Evolutionary conservation across 108 stramenopile genomes (phyloP).

Genomic region (Mediolabrus comicus): DNA sequence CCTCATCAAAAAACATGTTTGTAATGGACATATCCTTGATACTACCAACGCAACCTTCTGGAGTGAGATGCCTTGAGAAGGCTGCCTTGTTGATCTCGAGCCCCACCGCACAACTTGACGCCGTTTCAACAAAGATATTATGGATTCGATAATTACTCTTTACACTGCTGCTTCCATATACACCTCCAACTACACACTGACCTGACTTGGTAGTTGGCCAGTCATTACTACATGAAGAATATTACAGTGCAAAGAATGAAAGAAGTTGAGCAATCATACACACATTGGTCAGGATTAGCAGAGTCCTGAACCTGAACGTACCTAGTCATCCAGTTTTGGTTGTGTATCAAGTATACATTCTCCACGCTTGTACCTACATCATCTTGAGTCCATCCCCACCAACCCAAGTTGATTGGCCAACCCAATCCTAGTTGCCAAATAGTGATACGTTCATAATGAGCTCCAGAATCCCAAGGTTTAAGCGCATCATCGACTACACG

Average conservation of each 20-base stretch:
- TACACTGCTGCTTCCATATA: slow-evolving; percentile 16
- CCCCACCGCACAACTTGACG: slow-evolving; percentile 20
- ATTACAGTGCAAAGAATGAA: background rate
- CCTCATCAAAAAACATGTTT: slow-evolving; percentile 18
- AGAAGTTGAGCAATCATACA: background rate
- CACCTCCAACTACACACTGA: slow-evolving; percentile 8
- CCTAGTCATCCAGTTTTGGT: slow-evolving; percentile 18
- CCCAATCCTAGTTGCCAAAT: slow-evolving; percentile 15
- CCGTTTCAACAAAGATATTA: slow-evolving; percentile 23
- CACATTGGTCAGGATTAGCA: background rate
- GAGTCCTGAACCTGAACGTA: background rate
- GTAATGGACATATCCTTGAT: slow-evolving; percentile 13
- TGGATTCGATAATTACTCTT: slow-evolving; percentile 9
- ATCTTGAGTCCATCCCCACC: slow-evolving; percentile 18
- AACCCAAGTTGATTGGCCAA: slow-evolving; percentile 24
- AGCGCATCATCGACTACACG: slow-evolving; percentile 15
- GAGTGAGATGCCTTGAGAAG: slow-evolving; percentile 15
- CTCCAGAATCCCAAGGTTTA: slow-evolving; percentile 12
- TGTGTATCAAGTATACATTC: slow-evolving; percentile 15
- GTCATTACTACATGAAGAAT: background rate
- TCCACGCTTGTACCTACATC: slow-evolving; percentile 11
- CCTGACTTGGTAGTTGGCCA: slow-evolving; percentile 15
- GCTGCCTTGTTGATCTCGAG: slow-evolving; percentile 20
- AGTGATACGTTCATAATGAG: slow-evolving; percentile 2
- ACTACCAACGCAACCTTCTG: slow-evolving; percentile 16